phyloP scores from a whole-genome alignment of 2,329 filamentous ascomycete genomes.

The Penicillium freii region DNA sequence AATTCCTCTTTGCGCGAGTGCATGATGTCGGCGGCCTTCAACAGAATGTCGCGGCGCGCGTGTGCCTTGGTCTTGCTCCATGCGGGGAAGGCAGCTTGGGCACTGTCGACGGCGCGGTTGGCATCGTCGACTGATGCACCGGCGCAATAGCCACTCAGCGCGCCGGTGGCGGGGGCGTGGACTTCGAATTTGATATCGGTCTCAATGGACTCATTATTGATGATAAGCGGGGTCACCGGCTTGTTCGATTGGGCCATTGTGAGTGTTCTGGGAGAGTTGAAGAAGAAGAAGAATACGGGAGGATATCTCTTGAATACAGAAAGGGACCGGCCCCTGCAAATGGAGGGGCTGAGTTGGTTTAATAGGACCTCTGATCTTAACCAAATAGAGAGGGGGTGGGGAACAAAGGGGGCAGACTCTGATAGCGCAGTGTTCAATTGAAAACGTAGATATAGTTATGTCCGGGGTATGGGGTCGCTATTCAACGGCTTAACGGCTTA shows the following conservation, averaged over 20 bases:
- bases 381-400: not conserved
- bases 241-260: constrained; percentile 17
- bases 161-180: constrained; percentile 54
- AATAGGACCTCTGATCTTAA: constrained; percentile 1
- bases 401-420: not conserved
- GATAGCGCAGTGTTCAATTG: not conserved
- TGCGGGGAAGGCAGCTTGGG: constrained; percentile 64
- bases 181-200: constrained; percentile 49
- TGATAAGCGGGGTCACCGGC: constrained; percentile 40
- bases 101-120: constrained; percentile 57
- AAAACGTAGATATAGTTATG: not conserved
- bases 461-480: not conserved
- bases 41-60: constrained; percentile 65
- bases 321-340: not conserved
- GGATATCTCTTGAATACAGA: not conserved
- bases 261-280: not conserved
- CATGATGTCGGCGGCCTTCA: constrained; percentile 39
- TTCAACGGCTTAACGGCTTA: not conserved
- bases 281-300: not conserved
- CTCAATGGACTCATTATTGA: constrained; percentile 45
- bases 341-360: not conserved
- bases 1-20: constrained; percentile 61
- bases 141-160: constrained; percentile 56
- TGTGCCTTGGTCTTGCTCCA: constrained; percentile 65
- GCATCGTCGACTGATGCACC: constrained; percentile 57